A percentile compares a stretch with the other conserved stretches of the same genome.
These are phyloP conservation scores for Zychaea mexicana DNA, from an alignment of 371 early-diverging fungal genomes.

Conservation along the genomic window DNA sequence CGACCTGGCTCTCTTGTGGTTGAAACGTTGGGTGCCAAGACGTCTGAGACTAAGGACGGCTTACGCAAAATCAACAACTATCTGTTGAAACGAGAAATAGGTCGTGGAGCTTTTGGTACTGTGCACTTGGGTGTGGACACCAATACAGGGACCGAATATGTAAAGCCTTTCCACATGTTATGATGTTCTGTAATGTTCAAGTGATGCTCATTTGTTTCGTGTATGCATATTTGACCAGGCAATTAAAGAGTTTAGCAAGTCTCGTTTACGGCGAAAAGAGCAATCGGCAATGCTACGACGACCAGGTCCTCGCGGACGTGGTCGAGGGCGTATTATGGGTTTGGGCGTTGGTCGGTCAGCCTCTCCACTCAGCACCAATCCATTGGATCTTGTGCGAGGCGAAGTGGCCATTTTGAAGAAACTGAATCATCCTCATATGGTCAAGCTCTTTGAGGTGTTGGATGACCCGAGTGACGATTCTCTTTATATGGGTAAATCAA, in stretches of 20 bases:
- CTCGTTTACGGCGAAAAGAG: conserved; percentile 76
- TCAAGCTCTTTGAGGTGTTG: conserved; percentile 90
- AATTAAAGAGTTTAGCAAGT: conserved; percentile 90
- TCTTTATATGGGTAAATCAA: conserved; percentile 70
- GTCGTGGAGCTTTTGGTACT: conserved; percentile 88
- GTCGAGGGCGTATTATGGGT: conserved; percentile 35
- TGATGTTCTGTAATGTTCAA: not conserved
- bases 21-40: conserved; percentile 73
- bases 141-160: conserved; percentile 55
- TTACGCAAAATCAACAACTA: conserved; percentile 81
- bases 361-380: conserved; percentile 38
- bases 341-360: conserved; percentile 28
- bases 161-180: conserved; percentile 28
- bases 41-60: conserved; percentile 72
- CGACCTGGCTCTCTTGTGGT: conserved; percentile 53
- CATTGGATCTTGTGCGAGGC: conserved; percentile 83
- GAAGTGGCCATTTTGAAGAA: conserved; percentile 96
- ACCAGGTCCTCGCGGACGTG: conserved; percentile 38
- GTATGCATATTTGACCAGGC: conserved; percentile 65
- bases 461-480: conserved; percentile 85
- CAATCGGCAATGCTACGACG: conserved; percentile 59
- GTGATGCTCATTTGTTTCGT: too few species aligned
- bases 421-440: conserved; percentile 86
- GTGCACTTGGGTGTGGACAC: conserved; percentile 80
- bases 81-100: conserved; percentile 71